Conservation (phyloP, 208 protist species). For the Wallacemonas collosoma region DNA sequence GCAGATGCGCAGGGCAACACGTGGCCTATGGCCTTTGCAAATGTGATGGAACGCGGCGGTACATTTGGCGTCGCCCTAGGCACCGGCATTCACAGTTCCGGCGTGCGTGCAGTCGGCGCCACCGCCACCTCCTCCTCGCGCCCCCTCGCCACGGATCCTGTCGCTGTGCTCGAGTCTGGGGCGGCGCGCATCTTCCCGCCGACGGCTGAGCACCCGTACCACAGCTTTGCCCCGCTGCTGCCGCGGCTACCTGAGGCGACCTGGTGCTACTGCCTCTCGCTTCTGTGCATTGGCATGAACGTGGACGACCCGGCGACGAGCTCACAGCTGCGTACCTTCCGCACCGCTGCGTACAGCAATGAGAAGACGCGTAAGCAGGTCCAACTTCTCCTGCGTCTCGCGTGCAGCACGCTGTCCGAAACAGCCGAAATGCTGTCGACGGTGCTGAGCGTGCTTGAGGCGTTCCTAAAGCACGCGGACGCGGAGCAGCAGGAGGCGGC, state of each 20-base stretch:
- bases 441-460: constrained; percentile 28
- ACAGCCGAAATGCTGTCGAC: constrained; percentile 22
- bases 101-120: not conserved
- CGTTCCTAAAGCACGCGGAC: constrained; percentile 26
- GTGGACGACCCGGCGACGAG: constrained; percentile 24
- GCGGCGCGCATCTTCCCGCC: not conserved
- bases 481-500: constrained; percentile 12
- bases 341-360: constrained; percentile 26
- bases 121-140: not conserved
- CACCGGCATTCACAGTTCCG: too few relatives aligned
- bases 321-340: constrained; percentile 24
- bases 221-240: constrained; percentile 10
- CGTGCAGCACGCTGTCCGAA: constrained; percentile 15
- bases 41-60: too few relatives aligned
- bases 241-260: constrained; percentile 9
- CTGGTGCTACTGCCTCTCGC: constrained; percentile 18
- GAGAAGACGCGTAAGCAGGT: constrained; percentile 34
- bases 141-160: not conserved
- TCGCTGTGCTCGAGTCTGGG: not conserved
- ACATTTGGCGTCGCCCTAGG: too few relatives aligned
- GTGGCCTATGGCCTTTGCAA: too few relatives aligned
- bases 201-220: not conserved
- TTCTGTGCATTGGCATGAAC: constrained; percentile 27
- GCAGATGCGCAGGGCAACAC: too few relatives aligned
- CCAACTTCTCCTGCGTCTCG: constrained; percentile 32